Evolutionary conservation across 805 yeast species (phyloP).

Genomic region (Saccharomyces jurei): DNA sequence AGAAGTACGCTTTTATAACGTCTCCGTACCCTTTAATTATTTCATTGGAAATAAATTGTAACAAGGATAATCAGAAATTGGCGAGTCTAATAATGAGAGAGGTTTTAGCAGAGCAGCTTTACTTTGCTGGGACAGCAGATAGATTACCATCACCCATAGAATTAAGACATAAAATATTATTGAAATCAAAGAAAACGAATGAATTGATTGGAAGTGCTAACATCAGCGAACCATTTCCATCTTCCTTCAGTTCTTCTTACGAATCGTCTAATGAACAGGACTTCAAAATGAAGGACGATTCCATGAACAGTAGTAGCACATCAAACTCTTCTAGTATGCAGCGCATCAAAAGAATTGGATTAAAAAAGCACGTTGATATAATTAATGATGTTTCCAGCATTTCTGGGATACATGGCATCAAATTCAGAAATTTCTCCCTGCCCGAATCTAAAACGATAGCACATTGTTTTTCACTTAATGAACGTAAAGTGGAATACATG

Average conservation of each 20-base stretch:
- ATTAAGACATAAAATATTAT: slow-evolving; percentile 58
- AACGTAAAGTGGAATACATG: slow-evolving; percentile 56
- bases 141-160: slow-evolving; percentile 65
- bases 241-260: slow-evolving; percentile 31
- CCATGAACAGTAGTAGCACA: slow-evolving; percentile 7
- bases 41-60: slow-evolving; percentile 81
- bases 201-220: not conserved
- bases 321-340: slow-evolving; percentile 7
- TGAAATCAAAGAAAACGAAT: slow-evolving; percentile 66
- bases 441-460: slow-evolving; percentile 76
- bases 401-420: slow-evolving; percentile 51
- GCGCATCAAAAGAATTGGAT: slow-evolving; percentile 29
- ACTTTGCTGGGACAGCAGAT: slow-evolving; percentile 20
- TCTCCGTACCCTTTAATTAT: slow-evolving; percentile 80
- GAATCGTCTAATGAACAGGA: slow-evolving; percentile 25
- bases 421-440: slow-evolving; percentile 71
- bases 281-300: slow-evolving; percentile 3
- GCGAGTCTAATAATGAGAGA: slow-evolving; percentile 47
- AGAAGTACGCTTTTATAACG: slow-evolving; percentile 81
- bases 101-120: slow-evolving; percentile 51
- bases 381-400: slow-evolving; percentile 19
- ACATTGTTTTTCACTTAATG: slow-evolving; percentile 84
- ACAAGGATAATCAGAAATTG: slow-evolving; percentile 52
- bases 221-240: not conserved
- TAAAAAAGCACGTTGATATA: slow-evolving; percentile 20